These are phyloP conservation scores for Madurella mycetomatis DNA, from an alignment of 2,329 filamentous ascomycete genomes.

Conservation along the genomic window DNA sequence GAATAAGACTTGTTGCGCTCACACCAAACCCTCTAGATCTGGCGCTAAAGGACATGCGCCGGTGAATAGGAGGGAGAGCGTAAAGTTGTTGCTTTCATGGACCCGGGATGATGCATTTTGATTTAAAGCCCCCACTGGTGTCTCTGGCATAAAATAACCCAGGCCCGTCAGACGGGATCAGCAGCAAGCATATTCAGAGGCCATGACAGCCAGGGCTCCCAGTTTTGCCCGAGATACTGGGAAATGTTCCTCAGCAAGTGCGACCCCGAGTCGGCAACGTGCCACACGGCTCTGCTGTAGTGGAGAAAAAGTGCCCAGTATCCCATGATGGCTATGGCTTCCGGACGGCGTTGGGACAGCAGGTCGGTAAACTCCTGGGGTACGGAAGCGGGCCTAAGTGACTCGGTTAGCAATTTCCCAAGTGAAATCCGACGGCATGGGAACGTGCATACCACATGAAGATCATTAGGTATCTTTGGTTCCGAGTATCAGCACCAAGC, in stretches of 20 bases:
- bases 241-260: conserved; percentile 28
- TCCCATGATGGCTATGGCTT: conserved; percentile 44
- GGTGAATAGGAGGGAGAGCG: too few relatives aligned
- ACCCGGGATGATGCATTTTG: not conserved
- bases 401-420: not conserved
- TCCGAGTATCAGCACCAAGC: conserved; percentile 10
- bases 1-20: too few relatives aligned
- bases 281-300: conserved; percentile 37
- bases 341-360: conserved; percentile 34
- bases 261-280: conserved; percentile 31
- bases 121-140: not conserved
- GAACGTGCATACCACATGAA: conserved; percentile 27
- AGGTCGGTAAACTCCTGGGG: conserved; percentile 33
- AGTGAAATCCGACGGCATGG: not conserved
- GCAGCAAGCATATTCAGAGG: conserved; percentile 17
- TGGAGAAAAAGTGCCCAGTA: conserved; percentile 49
- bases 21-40: too few relatives aligned
- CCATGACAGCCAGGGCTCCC: conserved; percentile 21
- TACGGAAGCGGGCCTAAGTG: conserved; percentile 20
- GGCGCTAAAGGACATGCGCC: too few relatives aligned
- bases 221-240: conserved; percentile 18
- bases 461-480: conserved; percentile 22
- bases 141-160: not conserved
- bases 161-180: not conserved
- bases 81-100: not conserved